These are phyloP conservation scores for Phaseolus coccineus DNA, from an alignment of 331 rosid species.

Conservation along the genomic window DNA sequence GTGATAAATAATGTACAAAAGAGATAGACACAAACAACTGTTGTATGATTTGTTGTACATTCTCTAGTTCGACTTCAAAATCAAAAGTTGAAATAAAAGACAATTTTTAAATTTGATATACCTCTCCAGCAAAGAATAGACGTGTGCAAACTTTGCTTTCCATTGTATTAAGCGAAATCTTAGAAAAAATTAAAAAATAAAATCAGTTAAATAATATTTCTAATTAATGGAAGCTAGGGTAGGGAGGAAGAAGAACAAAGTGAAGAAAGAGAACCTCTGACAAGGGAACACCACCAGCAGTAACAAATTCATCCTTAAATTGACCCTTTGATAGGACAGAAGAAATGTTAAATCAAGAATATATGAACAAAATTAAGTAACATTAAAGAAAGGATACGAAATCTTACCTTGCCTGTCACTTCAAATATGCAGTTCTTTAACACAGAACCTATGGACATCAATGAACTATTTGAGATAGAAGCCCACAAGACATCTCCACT, in stretches of 20 bases:
- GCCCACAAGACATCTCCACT: conserved; percentile 85
- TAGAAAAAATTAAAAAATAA: conserved; percentile 1
- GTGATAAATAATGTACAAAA: no score
- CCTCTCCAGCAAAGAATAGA: conserved; percentile 97
- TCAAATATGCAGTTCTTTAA: conserved; percentile 73
- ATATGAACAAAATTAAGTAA: conserved; percentile 22
- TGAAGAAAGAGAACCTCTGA: conserved; percentile 73
- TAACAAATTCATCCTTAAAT: conserved; percentile 97
- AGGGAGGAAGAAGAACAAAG: neutral
- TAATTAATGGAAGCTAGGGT: neutral
- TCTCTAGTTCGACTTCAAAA: conserved; percentile 3
- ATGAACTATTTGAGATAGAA: conserved; percentile 77
- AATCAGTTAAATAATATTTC: conserved; percentile 20
- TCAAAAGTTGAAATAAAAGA: conserved; percentile 16
- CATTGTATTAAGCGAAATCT: conserved; percentile 85
- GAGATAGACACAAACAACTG: no score
- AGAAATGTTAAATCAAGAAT: conserved; percentile 30
- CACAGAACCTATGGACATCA: conserved; percentile 68
- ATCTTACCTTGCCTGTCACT: conserved; percentile 76
- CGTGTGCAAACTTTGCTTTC: conserved; percentile 77
- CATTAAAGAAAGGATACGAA: neutral
- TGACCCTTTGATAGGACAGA: conserved; percentile 66
- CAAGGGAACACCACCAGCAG: conserved; percentile 94
- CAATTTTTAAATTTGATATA: conserved; percentile 40
- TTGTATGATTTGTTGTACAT: no score